These are phyloP conservation scores for Austroboletus festivus DNA, from an alignment of 768 basidiomycete species.

Conservation along the genomic window DNA sequence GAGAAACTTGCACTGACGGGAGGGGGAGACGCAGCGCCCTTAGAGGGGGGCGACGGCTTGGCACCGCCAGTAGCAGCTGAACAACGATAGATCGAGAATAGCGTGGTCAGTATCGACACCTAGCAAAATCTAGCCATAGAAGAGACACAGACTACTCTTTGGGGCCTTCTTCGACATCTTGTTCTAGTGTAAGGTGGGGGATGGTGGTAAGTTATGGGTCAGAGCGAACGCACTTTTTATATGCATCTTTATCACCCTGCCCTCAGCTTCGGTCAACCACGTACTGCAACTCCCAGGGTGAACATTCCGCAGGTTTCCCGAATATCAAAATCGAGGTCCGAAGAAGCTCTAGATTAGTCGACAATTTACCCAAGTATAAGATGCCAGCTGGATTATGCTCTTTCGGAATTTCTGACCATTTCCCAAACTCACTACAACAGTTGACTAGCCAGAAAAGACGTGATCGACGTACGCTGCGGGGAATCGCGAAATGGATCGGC, in stretches of 20 bases:
- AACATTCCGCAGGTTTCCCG: slow-evolving; percentile 4
- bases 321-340: slow-evolving; percentile 6
- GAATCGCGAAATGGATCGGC: slow-evolving; percentile 3
- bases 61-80: slow-evolving; percentile 16
- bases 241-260: slow-evolving; percentile 25
- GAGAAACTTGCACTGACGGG: slow-evolving; percentile 7
- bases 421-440: neutral
- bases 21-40: slow-evolving; percentile 17
- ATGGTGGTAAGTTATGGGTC: neutral
- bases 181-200: slow-evolving; percentile 4
- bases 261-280: slow-evolving; percentile 24
- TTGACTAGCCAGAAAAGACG: neutral
- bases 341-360: neutral
- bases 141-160: slow-evolving; percentile 23
- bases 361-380: slow-evolving; percentile 7
- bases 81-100: neutral
- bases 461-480: slow-evolving; percentile 18
- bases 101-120: slow-evolving; percentile 13
- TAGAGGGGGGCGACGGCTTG: slow-evolving; percentile 22
- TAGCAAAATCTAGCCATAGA: slow-evolving; percentile 8
- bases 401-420: slow-evolving; percentile 8
- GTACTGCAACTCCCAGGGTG: slow-evolving; percentile 11
- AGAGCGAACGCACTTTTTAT: slow-evolving; percentile 14
- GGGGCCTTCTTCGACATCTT: slow-evolving; percentile 24
- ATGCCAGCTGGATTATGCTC: slow-evolving; percentile 3